Evolutionary conservation across 371 early-diverging fungal genomes (phyloP), one percentile per base, ranked within the genome.

Genomic region (Mortierella sp.): DNA sequence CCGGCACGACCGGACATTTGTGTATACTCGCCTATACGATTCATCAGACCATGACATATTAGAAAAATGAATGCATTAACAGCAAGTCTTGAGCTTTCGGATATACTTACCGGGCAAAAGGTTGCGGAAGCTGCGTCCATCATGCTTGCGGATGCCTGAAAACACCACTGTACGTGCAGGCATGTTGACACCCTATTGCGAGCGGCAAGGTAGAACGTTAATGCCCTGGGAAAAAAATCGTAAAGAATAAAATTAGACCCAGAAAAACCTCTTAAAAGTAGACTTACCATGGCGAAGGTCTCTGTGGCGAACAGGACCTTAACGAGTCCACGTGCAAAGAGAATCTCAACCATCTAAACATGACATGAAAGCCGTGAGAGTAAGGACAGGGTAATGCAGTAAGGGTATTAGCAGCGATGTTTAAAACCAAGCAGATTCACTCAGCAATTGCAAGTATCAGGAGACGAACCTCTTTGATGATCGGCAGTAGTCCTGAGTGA

Each of bases 1-100:
- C 99, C 99, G 11, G 99, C 99, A 56, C 99, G 89, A 0, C 99
- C 99, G 17, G 96, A 94, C 99, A 99, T 99, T 86, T 99, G 99
- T 2, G 97, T 99, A 80, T 98, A 99, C 79, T 99, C 99, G 59
- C 97, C 94, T 87, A 55, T 56, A 15, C 30, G 8, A 23, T 27
- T 57, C 4, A n/a, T 27, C 9, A n/a, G 6, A 44, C 3, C 17
- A 43, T 37, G 27, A 51, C 11, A 11, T 27, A 28, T 44, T 21
- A 12, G 14, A 6, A 31, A 19, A 42, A 7, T 50, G 52, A 68
- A 68, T 4, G 6, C 34, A 8, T 30, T 23, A 4, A 7, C n/a
- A n/a, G n/a, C n/a, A n/a, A n/a, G n/a, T n/a, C n/a, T n/a, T n/a
- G n/a, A n/a, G n/a, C n/a, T n/a, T n/a, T n/a, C n/a, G n/a, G n/a